Base-by-base conservation (phyloP, 768 basidiomycete genomes). In the Strobilomyces dryophilus region DNA sequence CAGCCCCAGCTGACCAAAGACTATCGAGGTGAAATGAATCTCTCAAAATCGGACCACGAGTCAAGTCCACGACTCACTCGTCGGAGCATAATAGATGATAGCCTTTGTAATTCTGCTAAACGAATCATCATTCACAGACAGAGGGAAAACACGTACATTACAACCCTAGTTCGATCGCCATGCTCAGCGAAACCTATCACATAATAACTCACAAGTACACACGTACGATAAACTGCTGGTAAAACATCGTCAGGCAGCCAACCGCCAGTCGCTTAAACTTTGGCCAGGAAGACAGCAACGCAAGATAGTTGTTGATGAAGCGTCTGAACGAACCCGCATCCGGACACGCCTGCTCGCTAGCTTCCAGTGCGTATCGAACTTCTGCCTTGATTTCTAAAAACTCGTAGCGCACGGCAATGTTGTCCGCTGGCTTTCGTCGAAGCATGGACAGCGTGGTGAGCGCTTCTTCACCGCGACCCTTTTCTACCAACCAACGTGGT, bases 401-500 rank as follows among this genome's bases (percentile, higher is more conserved):
- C 46, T 76, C 75, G 40, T 74, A 69, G 17, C 68, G 71, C 8
- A 76, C 67, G 1, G 63, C 52, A 35, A 64, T 34, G 2, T 73
- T 58, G 47, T 72, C 64, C 8, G 59, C 51, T 6, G 69, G 64
- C 41, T 67, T 69, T 31, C 65, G 65, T 51, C 74, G 71, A 34
- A 76, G 54, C 53, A 63, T 61, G 3, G 71, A 67, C 9, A 76
- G 51, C 2, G 69, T 72, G 14, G 57, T 45, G 21, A 71, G 48
- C 8, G 74, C 73, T 39, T 77, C 74, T 6, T 60, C 62, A 43
- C 66, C 66, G 8, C 71, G 69, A 0, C 72, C 71, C 59, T 69
- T 65, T 47, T 72, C 69, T 54, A 70, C 67, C 35, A 76, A 61
- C 71, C 76, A 76, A 46, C 76, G 70, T 18, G 76, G 76, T 18